Conservation (phyloP, 2,329 filamentous ascomycete genomes). For the Verruconis gallopava region DNA sequence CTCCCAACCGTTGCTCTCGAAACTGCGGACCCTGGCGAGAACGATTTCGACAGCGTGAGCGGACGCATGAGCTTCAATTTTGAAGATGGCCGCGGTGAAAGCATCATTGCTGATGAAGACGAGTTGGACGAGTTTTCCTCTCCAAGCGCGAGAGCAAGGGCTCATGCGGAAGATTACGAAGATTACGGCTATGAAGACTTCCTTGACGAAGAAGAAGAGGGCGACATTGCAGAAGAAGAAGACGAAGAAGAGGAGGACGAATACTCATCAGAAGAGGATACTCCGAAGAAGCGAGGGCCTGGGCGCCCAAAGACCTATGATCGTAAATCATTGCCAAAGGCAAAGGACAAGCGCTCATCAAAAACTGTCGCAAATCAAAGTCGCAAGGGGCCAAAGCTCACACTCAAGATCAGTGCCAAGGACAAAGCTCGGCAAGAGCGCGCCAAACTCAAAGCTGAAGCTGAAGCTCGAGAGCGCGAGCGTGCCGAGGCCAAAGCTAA, state of each 20-base stretch:
- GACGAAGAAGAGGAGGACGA: slow-evolving; percentile 16
- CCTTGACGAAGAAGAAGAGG: slow-evolving; percentile 28
- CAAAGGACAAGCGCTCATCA: too few species aligned
- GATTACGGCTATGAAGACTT: slow-evolving; percentile 15
- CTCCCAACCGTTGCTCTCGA: slow-evolving; percentile 48
- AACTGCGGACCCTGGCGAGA: slow-evolving; percentile 36
- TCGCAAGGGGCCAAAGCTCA: neutral
- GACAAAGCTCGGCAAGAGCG: neutral
- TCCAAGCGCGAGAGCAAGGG: neutral
- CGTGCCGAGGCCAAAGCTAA: slow-evolving; percentile 9
- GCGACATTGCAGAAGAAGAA: slow-evolving; percentile 17
- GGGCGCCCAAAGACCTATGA: neutral
- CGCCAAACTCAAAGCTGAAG: neutral
- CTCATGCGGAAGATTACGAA: slow-evolving; percentile 11
- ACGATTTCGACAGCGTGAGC: slow-evolving; percentile 36
- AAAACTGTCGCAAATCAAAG: neutral
- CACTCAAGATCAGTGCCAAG: neutral
- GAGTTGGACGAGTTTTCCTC: neutral
- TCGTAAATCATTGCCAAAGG: neutral
- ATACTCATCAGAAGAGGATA: slow-evolving; percentile 16
- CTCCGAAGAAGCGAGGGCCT: slow-evolving; percentile 2
- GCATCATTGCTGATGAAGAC: slow-evolving; percentile 31
- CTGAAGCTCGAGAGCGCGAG: neutral
- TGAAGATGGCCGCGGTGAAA: slow-evolving; percentile 47
- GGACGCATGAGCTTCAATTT: slow-evolving; percentile 63